A percentile compares a stretch with the other conserved stretches of the same genome.
These are phyloP conservation scores for Solanum sejunctum DNA, from an alignment of 257 asterid genomes.

Conservation along the genomic window DNA sequence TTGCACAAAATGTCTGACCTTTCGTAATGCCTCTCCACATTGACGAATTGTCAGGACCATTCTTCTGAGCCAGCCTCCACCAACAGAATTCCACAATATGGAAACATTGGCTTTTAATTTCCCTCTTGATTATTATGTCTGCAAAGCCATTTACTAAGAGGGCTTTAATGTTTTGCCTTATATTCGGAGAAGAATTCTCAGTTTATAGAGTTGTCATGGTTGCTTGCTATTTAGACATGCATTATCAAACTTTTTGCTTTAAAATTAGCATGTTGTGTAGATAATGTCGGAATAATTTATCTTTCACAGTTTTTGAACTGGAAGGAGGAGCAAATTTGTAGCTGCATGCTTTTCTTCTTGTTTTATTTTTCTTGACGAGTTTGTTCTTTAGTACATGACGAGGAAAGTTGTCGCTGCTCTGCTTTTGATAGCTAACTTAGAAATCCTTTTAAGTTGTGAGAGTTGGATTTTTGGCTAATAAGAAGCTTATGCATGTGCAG, in stretches of 20 bases:
- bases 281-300: background rate
- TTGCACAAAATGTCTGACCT: background rate
- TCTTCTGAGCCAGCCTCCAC: background rate
- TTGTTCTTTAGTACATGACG: background rate
- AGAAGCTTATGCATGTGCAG: constrained; percentile 23
- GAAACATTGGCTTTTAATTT: background rate
- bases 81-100: background rate
- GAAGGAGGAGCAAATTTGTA: background rate
- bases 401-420: background rate
- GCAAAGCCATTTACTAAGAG: background rate
- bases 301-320: background rate
- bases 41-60: background rate
- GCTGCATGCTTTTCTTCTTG: background rate
- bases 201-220: background rate
- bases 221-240: background rate
- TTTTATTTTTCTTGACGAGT: background rate
- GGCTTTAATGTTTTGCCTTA: background rate
- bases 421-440: background rate
- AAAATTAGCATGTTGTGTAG: background rate
- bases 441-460: background rate
- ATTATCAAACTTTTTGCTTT: background rate
- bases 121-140: background rate
- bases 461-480: background rate
- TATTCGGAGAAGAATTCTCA: background rate
- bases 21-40: background rate